phyloP scores from a whole-genome alignment of 2,329 filamentous ascomycete species.

The Arthrobotrys sinensis region DNA sequence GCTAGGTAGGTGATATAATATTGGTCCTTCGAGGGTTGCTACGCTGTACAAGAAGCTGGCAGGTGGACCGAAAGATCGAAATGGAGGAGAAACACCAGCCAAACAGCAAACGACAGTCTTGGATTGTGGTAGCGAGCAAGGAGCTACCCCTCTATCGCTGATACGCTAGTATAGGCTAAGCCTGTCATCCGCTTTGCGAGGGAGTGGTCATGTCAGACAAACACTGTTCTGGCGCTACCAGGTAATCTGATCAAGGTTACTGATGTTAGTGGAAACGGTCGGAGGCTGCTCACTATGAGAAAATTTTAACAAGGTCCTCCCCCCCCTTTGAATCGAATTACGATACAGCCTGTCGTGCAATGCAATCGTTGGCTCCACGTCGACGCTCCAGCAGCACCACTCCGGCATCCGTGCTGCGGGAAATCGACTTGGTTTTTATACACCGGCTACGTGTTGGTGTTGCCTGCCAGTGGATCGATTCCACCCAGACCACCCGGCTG shows the following conservation, averaged over 20 bases:
- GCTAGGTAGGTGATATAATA: constrained; percentile 14
- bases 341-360: not conserved
- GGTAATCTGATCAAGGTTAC: not conserved
- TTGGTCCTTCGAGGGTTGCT: constrained; percentile 24
- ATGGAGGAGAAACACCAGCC: constrained; percentile 23
- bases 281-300: not conserved
- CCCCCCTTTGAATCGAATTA: not conserved
- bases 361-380: constrained; percentile 16
- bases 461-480: constrained; percentile 20
- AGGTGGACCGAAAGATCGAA: constrained; percentile 24
- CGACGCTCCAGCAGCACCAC: not conserved
- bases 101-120: constrained; percentile 22
- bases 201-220: constrained; percentile 34
- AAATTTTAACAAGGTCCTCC: no score
- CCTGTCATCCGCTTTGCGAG: constrained; percentile 22
- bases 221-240: constrained; percentile 49
- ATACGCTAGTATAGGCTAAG: constrained; percentile 14
- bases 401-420: not conserved
- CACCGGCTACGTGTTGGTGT: constrained; percentile 23
- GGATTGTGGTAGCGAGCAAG: constrained; percentile 29
- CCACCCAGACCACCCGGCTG: constrained; percentile 12
- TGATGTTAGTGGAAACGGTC: not conserved
- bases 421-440: constrained; percentile 11
- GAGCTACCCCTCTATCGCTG: constrained; percentile 23
- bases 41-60: constrained; percentile 18